Evolutionary conservation across 371 early-diverging fungal genomes (phyloP), one percentile per base, ranked within the genome.

Genomic region (Fennellomyces sp.): DNA sequence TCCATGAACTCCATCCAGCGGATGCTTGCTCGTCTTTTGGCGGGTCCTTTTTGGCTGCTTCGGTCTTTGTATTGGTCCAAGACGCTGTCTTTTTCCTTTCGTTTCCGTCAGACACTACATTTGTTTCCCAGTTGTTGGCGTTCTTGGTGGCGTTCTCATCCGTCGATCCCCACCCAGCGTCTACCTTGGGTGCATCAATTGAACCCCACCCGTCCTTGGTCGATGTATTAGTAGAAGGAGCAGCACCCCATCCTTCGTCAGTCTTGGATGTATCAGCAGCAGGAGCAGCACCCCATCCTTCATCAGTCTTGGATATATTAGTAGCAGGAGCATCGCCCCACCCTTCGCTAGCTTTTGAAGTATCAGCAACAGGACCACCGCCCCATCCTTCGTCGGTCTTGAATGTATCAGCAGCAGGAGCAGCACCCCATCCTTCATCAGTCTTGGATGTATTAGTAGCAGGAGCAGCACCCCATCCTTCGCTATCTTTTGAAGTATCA

Each of bases 1-100:
- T 28, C 63, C 63, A 63, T 38, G 50, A 30, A 8, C 49, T 47
- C 56, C 52, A 56, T 31, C 51, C 29, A 7, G 13, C 38, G 6
- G 63, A 50, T 41, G 61, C 61, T 21, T 31, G 7, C 21, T 60
- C 42, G 15, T 39, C 13, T 35, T 54, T 39, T 5, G 17, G 17
- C 10, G 30, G 12, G 19, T 31, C 29, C 26, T 17, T 36, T n/a
- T n/a, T 8, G 11, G 11, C 10, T n/a, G n/a, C 36, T n/a, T 36
- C 36, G 10, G 36, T 36, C 10, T 36, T n/a, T n/a, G 36, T 36
- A n/a, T n/a, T n/a, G 10, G 36, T n/a, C 36, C 36, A 36, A 11
- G 36, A 11, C 11, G 36, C 36, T n/a, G 36, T n/a, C 36, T 36
- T 36, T n/a, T 36, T 36, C n/a, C n/a, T n/a, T n/a, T n/a, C n/a